Conservation (phyloP, 176 grass and related monocot genomes). For the Oryza meridionalis region DNA sequence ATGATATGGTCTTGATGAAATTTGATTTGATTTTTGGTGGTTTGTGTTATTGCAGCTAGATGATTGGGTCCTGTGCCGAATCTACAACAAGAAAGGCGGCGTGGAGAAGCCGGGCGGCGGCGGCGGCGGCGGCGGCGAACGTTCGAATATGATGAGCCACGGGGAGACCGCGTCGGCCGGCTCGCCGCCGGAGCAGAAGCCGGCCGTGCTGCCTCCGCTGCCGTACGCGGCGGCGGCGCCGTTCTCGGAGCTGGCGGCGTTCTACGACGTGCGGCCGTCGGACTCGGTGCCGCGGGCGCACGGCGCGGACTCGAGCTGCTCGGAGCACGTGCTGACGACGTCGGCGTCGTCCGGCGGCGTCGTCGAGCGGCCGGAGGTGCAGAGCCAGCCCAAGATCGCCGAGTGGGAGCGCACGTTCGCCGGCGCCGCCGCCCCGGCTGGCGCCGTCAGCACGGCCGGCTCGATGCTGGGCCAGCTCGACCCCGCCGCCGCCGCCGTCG, state of each 20-base stretch:
- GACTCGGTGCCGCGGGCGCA: conserved; percentile 66
- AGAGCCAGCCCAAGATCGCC: conserved; percentile 64
- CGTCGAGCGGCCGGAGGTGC: conserved; percentile 62
- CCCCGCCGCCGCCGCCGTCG: neutral
- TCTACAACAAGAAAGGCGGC: conserved; percentile 77
- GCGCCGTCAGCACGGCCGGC: conserved; percentile 22
- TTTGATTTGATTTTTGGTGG: neutral
- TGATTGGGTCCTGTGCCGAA: conserved; percentile 83
- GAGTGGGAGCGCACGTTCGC: conserved; percentile 63
- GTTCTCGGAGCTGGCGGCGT: conserved; percentile 51
- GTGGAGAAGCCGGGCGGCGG: conserved; percentile 17
- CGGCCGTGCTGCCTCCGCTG: conserved; percentile 12
- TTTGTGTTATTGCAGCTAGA: conserved; percentile 49
- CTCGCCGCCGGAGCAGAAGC: conserved; percentile 62
- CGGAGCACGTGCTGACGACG: conserved; percentile 55
- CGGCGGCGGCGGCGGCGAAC: neutral
- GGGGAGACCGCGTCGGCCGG: neutral
- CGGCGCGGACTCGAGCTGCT: conserved; percentile 66
- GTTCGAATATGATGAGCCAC: neutral
- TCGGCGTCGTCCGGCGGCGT: conserved; percentile 38
- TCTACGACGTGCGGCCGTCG: conserved; percentile 55
- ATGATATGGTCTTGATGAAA: neutral
- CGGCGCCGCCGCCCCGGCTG: neutral
- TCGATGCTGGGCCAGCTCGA: conserved; percentile 38
- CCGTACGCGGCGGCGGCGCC: conserved; percentile 31